Base-by-base conservation (phyloP, 106 monocot genomes). In the Allium fistulosum region DNA sequence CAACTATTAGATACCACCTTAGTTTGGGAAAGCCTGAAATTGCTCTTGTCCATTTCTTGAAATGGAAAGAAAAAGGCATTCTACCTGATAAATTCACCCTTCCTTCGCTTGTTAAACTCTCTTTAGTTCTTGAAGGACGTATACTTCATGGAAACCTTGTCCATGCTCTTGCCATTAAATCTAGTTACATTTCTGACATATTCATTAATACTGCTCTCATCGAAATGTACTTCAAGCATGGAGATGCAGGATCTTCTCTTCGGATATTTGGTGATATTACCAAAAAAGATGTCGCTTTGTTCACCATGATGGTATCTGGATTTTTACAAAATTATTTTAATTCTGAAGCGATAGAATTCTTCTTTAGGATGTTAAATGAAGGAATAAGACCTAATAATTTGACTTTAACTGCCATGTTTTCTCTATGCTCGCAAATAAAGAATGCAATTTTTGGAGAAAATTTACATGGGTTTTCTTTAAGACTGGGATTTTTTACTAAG, bases 91-190 rank as follows among this genome's bases (percentile, higher is more conserved):
- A 68, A 57, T 83, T 83, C 72, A 78, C 82, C 4, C 62, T 83
- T 46, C 78, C 82, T 17, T 58, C 78, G 1, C 75, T 83, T 58
- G 58, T 83, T 26, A 83, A 83, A 52, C 82, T 83, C 52, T 72
- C 59, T 22, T 16, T 71, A 6, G 68, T 70, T 26, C 77, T 78
- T 7, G 51, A 63, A 16, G 59, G 72, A 17, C 71, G 78, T 46
- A 53, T 46, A 6, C 62, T 68, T 46, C 73, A 71, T 70, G 71
- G 75, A 15, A 68, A 83, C 56, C 74, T 71, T 0, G 63, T 83
- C n/a, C 82, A 83, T 53, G 60, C 46, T 37, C 65, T 78, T 69
- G 17, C 75, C 27, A 55, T 83, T 50, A 83, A 79, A 66, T 78
- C 61, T 7, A 61, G 78, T 0, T 67, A 67, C 64, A 57, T 59